These are phyloP conservation scores for Extremus antarcticus DNA, from an alignment of 495 filamentous ascomycete species.

Conservation along the genomic window DNA sequence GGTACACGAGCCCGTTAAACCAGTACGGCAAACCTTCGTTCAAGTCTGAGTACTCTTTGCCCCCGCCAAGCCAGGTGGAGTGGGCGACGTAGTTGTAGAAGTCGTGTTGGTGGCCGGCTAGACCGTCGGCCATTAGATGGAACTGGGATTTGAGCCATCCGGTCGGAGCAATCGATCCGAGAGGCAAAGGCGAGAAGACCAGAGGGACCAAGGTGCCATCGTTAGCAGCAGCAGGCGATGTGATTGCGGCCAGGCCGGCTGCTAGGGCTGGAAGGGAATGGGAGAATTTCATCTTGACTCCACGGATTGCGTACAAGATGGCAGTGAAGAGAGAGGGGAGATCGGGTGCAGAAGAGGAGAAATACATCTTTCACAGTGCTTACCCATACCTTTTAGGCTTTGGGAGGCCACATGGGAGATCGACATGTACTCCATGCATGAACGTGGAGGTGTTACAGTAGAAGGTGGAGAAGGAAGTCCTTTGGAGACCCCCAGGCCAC, in stretches of 20 bases:
- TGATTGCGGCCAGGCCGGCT: not conserved
- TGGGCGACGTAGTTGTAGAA: constrained; percentile 50
- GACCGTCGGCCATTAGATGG: constrained; percentile 40
- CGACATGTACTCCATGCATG: not conserved
- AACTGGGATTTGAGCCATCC: constrained; percentile 55
- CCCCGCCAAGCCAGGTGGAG: constrained; percentile 45
- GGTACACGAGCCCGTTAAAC: constrained; percentile 55
- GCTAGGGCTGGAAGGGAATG: not conserved
- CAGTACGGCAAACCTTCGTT: constrained; percentile 55
- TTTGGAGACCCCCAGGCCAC: not conserved
- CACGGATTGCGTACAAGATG: not conserved
- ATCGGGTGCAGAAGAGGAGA: not conserved
- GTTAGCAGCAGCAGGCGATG: not conserved
- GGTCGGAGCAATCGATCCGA: constrained; percentile 46
- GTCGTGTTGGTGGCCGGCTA: constrained; percentile 48
- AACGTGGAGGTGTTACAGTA: not conserved
- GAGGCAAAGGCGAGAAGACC: constrained; percentile 34
- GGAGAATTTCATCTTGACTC: not conserved
- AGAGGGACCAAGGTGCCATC: constrained; percentile 26
- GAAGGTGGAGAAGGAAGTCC: not conserved
- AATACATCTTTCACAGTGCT: not conserved
- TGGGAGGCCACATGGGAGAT: not conserved
- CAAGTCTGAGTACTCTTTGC: constrained; percentile 46
- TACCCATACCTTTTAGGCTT: not conserved
- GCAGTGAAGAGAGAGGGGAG: not conserved